Evolutionary conservation across 192 early-diverging fungal genomes (phyloP), one percentile per base, ranked within the genome.

Genomic region (Spizellomyces punctatus): DNA sequence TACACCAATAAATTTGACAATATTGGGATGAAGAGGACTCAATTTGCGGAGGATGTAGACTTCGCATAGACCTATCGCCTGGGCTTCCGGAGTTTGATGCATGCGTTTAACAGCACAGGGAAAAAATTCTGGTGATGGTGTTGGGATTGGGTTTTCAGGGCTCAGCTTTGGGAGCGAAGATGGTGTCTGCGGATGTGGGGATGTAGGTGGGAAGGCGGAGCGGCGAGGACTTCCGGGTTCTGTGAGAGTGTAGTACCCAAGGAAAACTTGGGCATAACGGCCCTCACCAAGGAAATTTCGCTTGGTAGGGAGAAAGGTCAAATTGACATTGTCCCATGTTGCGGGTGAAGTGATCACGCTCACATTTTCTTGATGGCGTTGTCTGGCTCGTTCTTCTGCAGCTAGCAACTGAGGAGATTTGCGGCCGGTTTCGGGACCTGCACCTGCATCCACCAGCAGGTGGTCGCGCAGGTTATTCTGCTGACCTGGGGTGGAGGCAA

Each of bases 251-350:
- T 83, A 86, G 8, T 75, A 67, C 4, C 78, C 82, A 5, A 67
- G 42, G 59, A 71, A 86, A 8, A 86, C 85, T 66, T 60, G 60
- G 14, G 81, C 72, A 50, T 83, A 83, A 5, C 81, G 52, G 3
- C 85, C 85, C 48, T 86, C 72, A 8, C 85, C 85, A 6, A 86
- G 71, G 71, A 81, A 84, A 63, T 86, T 84, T 52, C 76, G 81
- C 14, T 21, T 45, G n/a, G 79, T 77, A 12, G 85, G 85, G 10
- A 86, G 69, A 62, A 82, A 86, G 3, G 66, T 73, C 0, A 86
- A 59, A 27, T 75, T 67, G 48, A 82, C 75, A 59, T 70, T 77
- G 52, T 79, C 75, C 36, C 60, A 74, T 19, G 58, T 52, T 10
- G 64, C 59, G 46, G 72, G 67, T 10, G 67, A 61, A 17, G 50